Conservation (phyloP, 495 filamentous ascomycete genomes). For the Hypoxylon lienhwacheense region DNA sequence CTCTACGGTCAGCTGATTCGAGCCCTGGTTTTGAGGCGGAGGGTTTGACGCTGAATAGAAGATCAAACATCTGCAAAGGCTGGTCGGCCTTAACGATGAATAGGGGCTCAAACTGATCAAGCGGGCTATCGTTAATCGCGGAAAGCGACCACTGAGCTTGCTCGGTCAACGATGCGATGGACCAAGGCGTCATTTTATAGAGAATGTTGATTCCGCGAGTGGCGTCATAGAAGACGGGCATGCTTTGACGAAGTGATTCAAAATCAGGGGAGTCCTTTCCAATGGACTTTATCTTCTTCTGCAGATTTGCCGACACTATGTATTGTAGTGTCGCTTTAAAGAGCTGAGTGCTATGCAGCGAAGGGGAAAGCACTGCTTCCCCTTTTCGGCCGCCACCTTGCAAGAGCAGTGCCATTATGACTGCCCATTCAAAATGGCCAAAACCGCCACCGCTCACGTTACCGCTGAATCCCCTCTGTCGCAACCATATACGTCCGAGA, state of each 20-base stretch:
- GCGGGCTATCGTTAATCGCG: constrained; percentile 71
- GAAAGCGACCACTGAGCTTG: constrained; percentile 71
- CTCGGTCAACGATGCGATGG: constrained; percentile 67
- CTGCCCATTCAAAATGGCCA: constrained; percentile 88
- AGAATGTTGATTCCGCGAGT: constrained; percentile 74
- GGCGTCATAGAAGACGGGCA: constrained; percentile 66
- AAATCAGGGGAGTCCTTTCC: constrained; percentile 34
- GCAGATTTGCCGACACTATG: constrained; percentile 69
- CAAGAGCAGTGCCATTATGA: constrained; percentile 75
- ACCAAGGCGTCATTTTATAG: constrained; percentile 90
- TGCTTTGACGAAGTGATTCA: constrained; percentile 41
- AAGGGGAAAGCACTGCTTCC: constrained; percentile 67
- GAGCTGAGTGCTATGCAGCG: constrained; percentile 88
- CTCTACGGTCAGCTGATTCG: constrained; percentile 38
- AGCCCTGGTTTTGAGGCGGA: constrained; percentile 25
- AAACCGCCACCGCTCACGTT: constrained; percentile 77
- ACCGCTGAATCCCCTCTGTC: constrained; percentile 78
- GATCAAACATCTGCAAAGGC: constrained; percentile 71
- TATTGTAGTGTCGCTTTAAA: constrained; percentile 92
- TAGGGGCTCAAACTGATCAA: constrained; percentile 78
- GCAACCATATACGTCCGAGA: constrained; percentile 84
- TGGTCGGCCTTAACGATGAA: constrained; percentile 76
- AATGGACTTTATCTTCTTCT: constrained; percentile 62
- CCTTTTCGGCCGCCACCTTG: constrained; percentile 72
- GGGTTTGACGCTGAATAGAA: constrained; percentile 47